These are phyloP conservation scores for Alternaria sp. DNA, from an alignment of 2,329 filamentous ascomycete species.

Conservation along the genomic window DNA sequence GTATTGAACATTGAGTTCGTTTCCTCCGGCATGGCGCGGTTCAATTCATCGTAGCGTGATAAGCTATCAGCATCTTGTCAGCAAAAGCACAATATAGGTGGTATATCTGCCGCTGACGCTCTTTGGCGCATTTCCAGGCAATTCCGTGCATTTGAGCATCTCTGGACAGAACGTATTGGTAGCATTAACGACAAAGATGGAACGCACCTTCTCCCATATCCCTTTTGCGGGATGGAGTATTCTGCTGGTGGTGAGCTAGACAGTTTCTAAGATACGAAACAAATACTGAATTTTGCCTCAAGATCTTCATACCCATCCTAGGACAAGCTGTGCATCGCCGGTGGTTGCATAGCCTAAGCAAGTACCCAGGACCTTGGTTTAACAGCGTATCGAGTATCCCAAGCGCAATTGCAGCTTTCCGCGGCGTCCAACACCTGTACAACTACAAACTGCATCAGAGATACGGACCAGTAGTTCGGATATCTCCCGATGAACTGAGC, in stretches of 20 bases:
- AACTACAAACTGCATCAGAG: neutral
- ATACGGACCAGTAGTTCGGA: slow-evolving; percentile 2
- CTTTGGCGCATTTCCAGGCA: neutral
- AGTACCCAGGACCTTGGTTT: neutral
- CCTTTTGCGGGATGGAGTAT: neutral
- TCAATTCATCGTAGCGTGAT: neutral
- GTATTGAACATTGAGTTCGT: neutral
- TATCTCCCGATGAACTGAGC: neutral
- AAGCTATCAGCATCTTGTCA: neutral
- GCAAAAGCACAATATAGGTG: neutral
- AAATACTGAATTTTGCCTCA: neutral
- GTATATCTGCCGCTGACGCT: neutral
- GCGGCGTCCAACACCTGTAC: slow-evolving; percentile 1
- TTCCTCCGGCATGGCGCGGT: neutral
- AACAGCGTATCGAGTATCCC: neutral
- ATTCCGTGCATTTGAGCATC: neutral
- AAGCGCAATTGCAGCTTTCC: neutral
- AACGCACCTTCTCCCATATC: neutral
- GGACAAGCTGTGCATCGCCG: neutral
- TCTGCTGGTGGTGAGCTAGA: neutral
- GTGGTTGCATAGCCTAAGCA: neutral
- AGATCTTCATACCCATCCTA: neutral
- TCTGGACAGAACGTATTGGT: neutral
- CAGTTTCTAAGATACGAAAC: neutral
- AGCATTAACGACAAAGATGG: neutral